A percentile compares a stretch with the other conserved stretches of the same genome.
Evolutionary conservation across 73 alveolate genomes (phyloP).

Genomic region (Paramecium biaurelia): DNA sequence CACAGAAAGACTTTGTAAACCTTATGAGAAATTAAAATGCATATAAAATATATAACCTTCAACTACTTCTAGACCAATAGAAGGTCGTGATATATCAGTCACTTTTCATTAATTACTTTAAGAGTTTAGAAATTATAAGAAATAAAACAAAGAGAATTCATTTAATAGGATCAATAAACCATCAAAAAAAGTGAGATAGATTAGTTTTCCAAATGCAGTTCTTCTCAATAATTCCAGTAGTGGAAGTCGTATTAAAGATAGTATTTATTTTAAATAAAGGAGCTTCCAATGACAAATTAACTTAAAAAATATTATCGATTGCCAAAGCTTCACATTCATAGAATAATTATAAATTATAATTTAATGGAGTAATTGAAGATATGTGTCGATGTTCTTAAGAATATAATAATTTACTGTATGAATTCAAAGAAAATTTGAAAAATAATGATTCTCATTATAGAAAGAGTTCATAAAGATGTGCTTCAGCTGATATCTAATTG

Average conservation of each 20-base stretch:
- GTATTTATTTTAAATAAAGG: background rate
- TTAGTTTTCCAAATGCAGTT: constrained; percentile 33
- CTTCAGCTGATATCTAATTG: constrained; percentile 23
- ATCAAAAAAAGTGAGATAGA: background rate
- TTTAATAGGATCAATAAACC: constrained; percentile 29
- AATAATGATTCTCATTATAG: background rate
- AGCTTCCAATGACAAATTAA: background rate
- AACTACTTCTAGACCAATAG: background rate
- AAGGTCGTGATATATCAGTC: background rate
- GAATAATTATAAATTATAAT: background rate
- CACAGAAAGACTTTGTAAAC: background rate
- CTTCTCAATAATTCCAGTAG: background rate
- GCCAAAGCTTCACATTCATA: background rate
- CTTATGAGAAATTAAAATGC: background rate
- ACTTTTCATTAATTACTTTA: constrained; percentile 41
- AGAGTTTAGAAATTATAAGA: constrained; percentile 3
- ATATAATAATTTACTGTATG: background rate
- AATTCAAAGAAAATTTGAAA: background rate
- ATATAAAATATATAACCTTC: background rate
- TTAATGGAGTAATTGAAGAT: background rate
- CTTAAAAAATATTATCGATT: background rate
- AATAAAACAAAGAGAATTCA: constrained; percentile 9
- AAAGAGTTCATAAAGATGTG: constrained; percentile 27
- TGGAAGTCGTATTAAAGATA: constrained; percentile 16
- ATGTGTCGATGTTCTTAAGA: constrained; percentile 28